Conservation (phyloP, 306 rosid species). For the Myrica gale region DNA sequence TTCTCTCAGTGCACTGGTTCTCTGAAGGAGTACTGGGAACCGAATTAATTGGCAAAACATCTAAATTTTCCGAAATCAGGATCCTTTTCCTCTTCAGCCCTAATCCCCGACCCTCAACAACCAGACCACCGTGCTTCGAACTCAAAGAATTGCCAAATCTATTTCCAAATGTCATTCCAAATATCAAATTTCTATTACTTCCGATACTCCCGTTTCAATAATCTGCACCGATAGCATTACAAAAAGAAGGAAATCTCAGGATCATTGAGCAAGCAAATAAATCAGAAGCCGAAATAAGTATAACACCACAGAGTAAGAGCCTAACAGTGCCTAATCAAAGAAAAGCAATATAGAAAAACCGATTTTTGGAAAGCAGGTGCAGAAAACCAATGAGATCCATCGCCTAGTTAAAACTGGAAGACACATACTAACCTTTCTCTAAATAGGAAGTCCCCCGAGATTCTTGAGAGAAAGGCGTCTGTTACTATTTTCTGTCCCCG, state of each 20-base stretch:
- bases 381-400: too few relatives aligned
- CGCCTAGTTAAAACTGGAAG: too few relatives aligned
- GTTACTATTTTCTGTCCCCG: too few relatives aligned
- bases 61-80: slow-evolving; percentile 34
- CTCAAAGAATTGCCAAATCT: slow-evolving; percentile 26
- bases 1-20: slow-evolving; percentile 39
- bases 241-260: neutral
- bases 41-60: slow-evolving; percentile 18
- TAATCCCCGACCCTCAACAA: slow-evolving; percentile 31
- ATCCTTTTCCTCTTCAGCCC: slow-evolving; percentile 67
- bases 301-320: neutral
- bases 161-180: slow-evolving; percentile 49
- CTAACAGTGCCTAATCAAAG: neutral
- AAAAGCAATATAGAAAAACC: neutral
- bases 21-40: slow-evolving; percentile 41
- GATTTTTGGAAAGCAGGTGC: too few relatives aligned
- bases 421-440: too few relatives aligned
- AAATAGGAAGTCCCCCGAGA: too few relatives aligned
- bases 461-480: too few relatives aligned
- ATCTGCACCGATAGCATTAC: neutral
- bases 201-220: neutral
- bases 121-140: slow-evolving; percentile 23
- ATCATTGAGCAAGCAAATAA: neutral
- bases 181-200: neutral
- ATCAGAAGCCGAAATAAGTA: neutral